These are phyloP conservation scores for Hypomyces rosellus DNA, from an alignment of 2,329 filamentous ascomycete species.

Conservation along the genomic window DNA sequence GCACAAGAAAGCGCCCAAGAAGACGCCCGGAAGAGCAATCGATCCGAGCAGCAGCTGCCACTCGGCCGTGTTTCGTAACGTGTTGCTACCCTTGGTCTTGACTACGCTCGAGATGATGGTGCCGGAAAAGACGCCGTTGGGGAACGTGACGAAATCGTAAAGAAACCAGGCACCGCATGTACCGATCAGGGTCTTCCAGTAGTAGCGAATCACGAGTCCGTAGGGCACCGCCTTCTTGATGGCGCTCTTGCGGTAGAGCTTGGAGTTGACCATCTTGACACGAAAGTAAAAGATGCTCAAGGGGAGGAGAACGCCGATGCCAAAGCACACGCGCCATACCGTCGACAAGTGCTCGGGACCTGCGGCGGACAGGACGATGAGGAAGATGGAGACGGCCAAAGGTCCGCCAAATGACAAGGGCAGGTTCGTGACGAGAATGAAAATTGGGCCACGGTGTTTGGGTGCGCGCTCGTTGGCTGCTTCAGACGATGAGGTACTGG, in stretches of 20 bases:
- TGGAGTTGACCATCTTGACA: constrained; percentile 45
- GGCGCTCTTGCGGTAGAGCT: constrained; percentile 44
- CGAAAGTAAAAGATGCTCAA: constrained; percentile 51
- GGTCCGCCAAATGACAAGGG: constrained; percentile 25
- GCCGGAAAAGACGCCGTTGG: constrained; percentile 40
- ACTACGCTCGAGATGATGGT: constrained; percentile 36
- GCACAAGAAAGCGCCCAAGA: constrained; percentile 42
- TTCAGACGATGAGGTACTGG: constrained; percentile 39
- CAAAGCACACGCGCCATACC: constrained; percentile 44
- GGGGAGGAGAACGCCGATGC: constrained; percentile 42
- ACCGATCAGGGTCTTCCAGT: constrained; percentile 48
- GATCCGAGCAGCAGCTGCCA: constrained; percentile 42
- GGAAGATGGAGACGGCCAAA: constrained; percentile 38
- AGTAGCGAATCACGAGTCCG: constrained; percentile 42
- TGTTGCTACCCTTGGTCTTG: constrained; percentile 23
- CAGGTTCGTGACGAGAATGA: constrained; percentile 41
- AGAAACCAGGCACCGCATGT: constrained; percentile 52
- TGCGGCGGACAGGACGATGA: constrained; percentile 37
- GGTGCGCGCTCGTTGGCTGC: constrained; percentile 40
- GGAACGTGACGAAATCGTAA: constrained; percentile 43
- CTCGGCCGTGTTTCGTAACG: constrained; percentile 37
- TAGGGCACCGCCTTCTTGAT: constrained; percentile 48
- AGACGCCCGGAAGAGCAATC: constrained; percentile 42
- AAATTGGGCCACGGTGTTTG: constrained; percentile 33
- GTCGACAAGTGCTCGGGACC: constrained; percentile 30